These are phyloP conservation scores for Scedosporium apiospermum DNA, from an alignment of 2,329 filamentous ascomycete species.

Conservation along the genomic window DNA sequence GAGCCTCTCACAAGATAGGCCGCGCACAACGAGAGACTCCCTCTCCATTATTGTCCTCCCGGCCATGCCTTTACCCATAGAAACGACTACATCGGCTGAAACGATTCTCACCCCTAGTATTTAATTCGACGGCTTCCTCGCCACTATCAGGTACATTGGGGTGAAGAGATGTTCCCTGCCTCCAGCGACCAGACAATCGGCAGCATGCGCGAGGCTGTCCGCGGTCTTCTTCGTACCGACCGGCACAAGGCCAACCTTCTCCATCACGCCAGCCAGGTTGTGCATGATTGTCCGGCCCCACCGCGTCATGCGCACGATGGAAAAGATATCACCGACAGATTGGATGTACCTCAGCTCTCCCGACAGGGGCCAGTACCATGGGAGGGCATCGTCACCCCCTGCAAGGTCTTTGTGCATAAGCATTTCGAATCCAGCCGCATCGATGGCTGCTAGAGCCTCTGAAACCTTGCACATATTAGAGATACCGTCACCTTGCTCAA, in stretches of 20 bases:
- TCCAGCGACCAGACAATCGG: slow-evolving; percentile 78
- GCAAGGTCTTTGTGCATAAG: slow-evolving; percentile 81
- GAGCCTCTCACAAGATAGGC: too few species aligned
- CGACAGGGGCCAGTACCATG: slow-evolving; percentile 91
- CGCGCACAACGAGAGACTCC: too few species aligned
- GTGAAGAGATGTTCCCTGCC: slow-evolving; percentile 89
- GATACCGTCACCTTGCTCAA: slow-evolving; percentile 93
- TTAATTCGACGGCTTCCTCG: slow-evolving; percentile 59
- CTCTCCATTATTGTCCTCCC: too few species aligned
- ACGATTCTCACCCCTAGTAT: not conserved
- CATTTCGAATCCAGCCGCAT: slow-evolving; percentile 78
- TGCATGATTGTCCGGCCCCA: slow-evolving; percentile 68
- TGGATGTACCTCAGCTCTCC: slow-evolving; percentile 79
- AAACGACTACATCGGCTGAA: not conserved
- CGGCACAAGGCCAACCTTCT: slow-evolving; percentile 67
- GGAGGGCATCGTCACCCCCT: slow-evolving; percentile 61
- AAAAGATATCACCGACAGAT: slow-evolving; percentile 69
- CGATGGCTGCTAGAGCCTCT: slow-evolving; percentile 74
- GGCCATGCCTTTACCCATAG: not conserved
- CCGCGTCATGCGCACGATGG: slow-evolving; percentile 82
- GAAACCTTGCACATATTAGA: slow-evolving; percentile 90
- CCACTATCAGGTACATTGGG: slow-evolving; percentile 97
- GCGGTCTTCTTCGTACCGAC: slow-evolving; percentile 89
- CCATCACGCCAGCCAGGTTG: slow-evolving; percentile 65
- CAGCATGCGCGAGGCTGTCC: slow-evolving; percentile 73